Evolutionary conservation across 2,329 filamentous ascomycete species (phyloP).

Genomic region (Xylariales sp.): DNA sequence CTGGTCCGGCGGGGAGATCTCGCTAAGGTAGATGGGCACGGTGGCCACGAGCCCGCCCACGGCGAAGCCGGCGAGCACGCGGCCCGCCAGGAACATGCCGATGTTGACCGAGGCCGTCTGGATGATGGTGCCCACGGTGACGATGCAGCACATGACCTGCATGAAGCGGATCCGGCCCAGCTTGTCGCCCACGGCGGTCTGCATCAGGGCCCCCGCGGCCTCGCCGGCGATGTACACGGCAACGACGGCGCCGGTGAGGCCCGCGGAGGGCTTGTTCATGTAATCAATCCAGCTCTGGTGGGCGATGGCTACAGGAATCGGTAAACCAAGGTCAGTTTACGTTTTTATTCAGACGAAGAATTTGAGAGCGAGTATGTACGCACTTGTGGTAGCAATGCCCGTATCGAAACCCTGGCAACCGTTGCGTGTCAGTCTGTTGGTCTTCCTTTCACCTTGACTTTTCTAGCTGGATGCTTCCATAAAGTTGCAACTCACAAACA

Average conservation of each 20-base stretch:
- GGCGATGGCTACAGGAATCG: conserved; percentile 52
- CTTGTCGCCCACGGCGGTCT: conserved; percentile 49
- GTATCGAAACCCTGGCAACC: conserved; percentile 49
- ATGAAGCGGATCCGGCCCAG: conserved; percentile 50
- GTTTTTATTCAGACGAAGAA: not conserved
- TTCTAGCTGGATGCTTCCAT: too few species aligned
- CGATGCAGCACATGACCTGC: conserved; percentile 47
- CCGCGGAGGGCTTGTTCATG: conserved; percentile 50
- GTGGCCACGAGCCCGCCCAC: conserved; percentile 42
- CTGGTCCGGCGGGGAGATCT: conserved; percentile 43
- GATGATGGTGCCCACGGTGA: conserved; percentile 48
- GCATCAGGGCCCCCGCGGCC: conserved; percentile 47
- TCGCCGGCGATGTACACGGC: conserved; percentile 58
- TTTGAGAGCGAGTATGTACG: not conserved
- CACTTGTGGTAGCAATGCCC: conserved; percentile 56
- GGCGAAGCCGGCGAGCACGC: conserved; percentile 40
- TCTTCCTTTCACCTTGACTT: too few species aligned
- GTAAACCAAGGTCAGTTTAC: not conserved
- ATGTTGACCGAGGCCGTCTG: conserved; percentile 52
- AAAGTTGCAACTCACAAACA: conserved; percentile 53
- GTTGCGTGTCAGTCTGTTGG: not conserved
- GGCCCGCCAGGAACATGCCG: conserved; percentile 48
- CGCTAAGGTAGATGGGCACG: conserved; percentile 51
- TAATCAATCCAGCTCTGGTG: conserved; percentile 57
- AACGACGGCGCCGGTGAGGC: conserved; percentile 50